Percentiles rank a stretch among this genome's conserved stretches.
Conservation (phyloP, 2,329 filamentous ascomycete species). For the Arthrinium phaeospermum region DNA sequence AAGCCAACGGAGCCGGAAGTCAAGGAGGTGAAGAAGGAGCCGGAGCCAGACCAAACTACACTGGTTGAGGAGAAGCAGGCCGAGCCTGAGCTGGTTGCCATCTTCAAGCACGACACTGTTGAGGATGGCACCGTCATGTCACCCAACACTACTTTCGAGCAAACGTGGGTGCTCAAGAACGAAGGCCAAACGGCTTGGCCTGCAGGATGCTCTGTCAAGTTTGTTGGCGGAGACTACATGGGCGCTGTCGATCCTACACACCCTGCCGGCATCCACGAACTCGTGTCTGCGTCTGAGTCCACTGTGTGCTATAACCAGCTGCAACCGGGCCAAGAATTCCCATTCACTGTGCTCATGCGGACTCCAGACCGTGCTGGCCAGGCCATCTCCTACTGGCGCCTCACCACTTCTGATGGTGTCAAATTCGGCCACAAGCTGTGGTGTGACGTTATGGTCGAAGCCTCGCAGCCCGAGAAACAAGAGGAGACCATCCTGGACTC, state of each 20-base stretch:
- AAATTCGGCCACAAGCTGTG: conserved; percentile 94
- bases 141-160: conserved; percentile 78
- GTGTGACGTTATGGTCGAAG: conserved; percentile 82
- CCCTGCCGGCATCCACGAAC: conserved; percentile 77
- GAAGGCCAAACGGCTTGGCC: conserved; percentile 83
- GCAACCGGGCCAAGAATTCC: conserved; percentile 73
- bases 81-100: conserved; percentile 49
- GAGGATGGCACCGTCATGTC: conserved; percentile 76
- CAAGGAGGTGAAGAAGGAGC: conserved; percentile 32
- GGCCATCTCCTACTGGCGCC: conserved; percentile 93
- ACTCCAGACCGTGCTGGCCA: conserved; percentile 78
- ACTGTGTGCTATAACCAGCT: conserved; percentile 75
- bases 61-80: conserved; percentile 33
- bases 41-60: conserved; percentile 24
- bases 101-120: conserved; percentile 80
- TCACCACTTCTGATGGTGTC: conserved; percentile 79
- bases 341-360: conserved; percentile 86
- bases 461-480: background rate
- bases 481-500: conserved; percentile 29
- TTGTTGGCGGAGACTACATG: conserved; percentile 96
- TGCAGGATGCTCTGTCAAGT: conserved; percentile 86
- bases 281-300: conserved; percentile 81
- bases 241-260: conserved; percentile 83
- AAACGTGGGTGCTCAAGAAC: conserved; percentile 92
- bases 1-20: conserved; percentile 62